Evolutionary conservation across 352 stramenopile genomes (phyloP).

Genomic region (Globisporangium cylindrosporum): DNA sequence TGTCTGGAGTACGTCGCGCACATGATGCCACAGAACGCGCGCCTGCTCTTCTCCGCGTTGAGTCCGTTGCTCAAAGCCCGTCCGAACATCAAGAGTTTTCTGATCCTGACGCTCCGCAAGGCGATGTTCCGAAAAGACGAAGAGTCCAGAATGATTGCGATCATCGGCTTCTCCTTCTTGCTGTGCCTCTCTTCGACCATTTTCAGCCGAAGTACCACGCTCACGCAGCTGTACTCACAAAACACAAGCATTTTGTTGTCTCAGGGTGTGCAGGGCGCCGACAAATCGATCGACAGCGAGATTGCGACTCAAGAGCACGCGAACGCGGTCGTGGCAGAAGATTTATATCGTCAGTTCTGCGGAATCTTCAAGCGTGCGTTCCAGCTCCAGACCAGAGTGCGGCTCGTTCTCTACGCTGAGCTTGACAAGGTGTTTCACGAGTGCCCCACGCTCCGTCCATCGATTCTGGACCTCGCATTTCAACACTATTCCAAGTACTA

Average conservation of each 20-base stretch:
- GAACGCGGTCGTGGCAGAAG: conserved; percentile 39
- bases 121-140: conserved; percentile 63
- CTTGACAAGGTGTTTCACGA: conserved; percentile 40
- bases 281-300: conserved; percentile 17
- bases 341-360: conserved; percentile 58
- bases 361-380: conserved; percentile 49
- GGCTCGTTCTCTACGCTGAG: conserved; percentile 44
- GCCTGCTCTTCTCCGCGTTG: conserved; percentile 31
- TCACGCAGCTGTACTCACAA: conserved; percentile 55
- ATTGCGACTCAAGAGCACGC: conserved; percentile 38
- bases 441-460: conserved; percentile 36
- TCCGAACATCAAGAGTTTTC: conserved; percentile 38
- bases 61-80: conserved; percentile 37
- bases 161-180: conserved; percentile 42
- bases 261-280: conserved; percentile 21
- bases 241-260: conserved; percentile 35
- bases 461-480: conserved; percentile 48
- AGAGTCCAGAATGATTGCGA: conserved; percentile 43
- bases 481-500: conserved; percentile 45
- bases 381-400: conserved; percentile 43
- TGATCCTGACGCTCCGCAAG: conserved; percentile 57
- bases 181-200: conserved; percentile 38
- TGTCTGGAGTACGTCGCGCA: conserved; percentile 54
- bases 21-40: conserved; percentile 28
- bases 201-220: conserved; percentile 33